Evolutionary conservation across 2,329 filamentous ascomycete species (phyloP).

Genomic region (Diaporthe longicolla): DNA sequence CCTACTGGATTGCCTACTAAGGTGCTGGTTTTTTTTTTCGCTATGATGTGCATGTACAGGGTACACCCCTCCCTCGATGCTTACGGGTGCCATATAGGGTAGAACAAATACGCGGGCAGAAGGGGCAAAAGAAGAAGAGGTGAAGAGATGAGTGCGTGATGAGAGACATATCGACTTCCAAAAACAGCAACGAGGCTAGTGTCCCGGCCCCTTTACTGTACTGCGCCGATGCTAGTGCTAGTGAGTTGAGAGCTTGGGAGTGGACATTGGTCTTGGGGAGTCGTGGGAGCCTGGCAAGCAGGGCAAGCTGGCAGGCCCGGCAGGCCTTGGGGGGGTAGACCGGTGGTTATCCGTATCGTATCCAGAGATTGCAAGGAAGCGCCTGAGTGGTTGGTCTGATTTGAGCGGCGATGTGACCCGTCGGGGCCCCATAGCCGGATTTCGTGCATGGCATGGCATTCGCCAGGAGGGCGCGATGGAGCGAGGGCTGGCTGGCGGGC

Average conservation of each 20-base stretch:
- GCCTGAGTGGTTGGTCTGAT: constrained; percentile 33
- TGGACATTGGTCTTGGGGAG: constrained; percentile 17
- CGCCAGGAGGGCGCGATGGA: constrained; percentile 27
- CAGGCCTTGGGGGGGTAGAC: not conserved
- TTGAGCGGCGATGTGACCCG: constrained; percentile 30
- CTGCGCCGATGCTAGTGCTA: constrained; percentile 31
- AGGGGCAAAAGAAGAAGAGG: not conserved
- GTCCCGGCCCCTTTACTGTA: constrained; percentile 28
- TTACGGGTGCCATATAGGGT: too few species aligned
- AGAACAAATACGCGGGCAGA: not conserved
- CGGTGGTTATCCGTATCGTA: constrained; percentile 39
- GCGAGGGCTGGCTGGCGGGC: constrained; percentile 8
- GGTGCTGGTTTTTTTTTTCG: not conserved
- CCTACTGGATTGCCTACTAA: not conserved
- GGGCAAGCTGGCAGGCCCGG: too few species aligned
- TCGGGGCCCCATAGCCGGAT: constrained; percentile 33
- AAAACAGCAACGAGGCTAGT: constrained; percentile 26
- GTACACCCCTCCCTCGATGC: not conserved
- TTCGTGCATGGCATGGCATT: constrained; percentile 35
- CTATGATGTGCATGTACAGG: constrained; percentile 10
- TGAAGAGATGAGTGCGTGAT: not conserved
- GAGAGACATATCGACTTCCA: constrained; percentile 17
- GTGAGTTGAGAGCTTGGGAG: constrained; percentile 4
- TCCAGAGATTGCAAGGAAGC: constrained; percentile 38
- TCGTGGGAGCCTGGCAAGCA: too few species aligned